A percentile compares a stretch with the other conserved stretches of the same genome.
Evolutionary conservation across 176 grass and related monocot genomes (phyloP).

Genomic region (Puccinellia tenuiflora): DNA sequence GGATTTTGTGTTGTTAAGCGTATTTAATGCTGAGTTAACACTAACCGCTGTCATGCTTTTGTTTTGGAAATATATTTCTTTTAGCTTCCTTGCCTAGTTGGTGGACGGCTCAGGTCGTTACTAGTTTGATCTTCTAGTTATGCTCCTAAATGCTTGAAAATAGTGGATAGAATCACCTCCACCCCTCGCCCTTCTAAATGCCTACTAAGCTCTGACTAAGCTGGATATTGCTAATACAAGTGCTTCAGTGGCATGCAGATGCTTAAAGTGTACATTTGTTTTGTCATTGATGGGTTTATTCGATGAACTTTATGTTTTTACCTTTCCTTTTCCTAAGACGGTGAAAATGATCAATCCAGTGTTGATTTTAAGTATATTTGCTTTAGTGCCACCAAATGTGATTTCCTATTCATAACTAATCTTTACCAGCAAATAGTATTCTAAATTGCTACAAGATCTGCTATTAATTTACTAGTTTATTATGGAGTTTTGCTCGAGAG

Average conservation of each 20-base stretch:
- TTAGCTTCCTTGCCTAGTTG: slow-evolving; percentile 15
- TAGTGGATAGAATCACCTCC: background rate
- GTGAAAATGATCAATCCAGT: background rate
- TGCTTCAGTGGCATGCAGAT: background rate
- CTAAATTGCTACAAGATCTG: background rate
- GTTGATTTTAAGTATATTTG: background rate
- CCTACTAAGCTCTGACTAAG: background rate
- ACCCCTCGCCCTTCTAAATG: background rate
- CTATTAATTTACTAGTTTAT: background rate
- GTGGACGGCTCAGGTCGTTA: background rate
- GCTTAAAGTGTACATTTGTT: background rate
- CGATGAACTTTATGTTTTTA: background rate
- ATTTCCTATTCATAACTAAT: background rate
- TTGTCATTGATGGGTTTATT: background rate
- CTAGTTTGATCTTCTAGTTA: slow-evolving; percentile 7
- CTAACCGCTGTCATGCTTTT: background rate
- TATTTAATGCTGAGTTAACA: background rate
- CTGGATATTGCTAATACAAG: slow-evolving; percentile 13
- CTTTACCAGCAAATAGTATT: slow-evolving; percentile 9
- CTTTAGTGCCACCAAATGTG: background rate
- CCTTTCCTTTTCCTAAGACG: background rate
- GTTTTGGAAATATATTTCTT: background rate
- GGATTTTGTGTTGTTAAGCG: background rate
- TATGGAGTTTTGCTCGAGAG: too few species aligned
- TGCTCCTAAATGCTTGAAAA: slow-evolving; percentile 8